Conservation (phyloP, 345 rosid genomes). For the Hibiscus syriacus region DNA sequence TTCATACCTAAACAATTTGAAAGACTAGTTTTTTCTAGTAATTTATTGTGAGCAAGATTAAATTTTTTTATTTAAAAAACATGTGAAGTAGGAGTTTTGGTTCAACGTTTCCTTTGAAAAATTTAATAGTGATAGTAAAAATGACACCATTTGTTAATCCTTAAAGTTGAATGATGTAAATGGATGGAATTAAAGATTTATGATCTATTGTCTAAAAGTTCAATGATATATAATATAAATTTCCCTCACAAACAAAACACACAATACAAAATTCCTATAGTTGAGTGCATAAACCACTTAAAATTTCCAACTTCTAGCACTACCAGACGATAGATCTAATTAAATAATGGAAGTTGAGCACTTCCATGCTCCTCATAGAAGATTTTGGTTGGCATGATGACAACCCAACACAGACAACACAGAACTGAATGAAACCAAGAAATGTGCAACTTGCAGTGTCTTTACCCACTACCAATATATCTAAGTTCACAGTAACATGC, state of each 20-base stretch:
- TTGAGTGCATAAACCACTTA: not conserved
- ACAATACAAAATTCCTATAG: not conserved
- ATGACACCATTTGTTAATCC: too few species aligned
- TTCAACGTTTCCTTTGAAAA: too few species aligned
- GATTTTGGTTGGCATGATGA: conserved; percentile 5
- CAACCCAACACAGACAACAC: conserved; percentile 2
- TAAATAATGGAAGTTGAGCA: not conserved
- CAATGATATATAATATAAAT: too few species aligned
- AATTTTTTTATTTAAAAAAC: too few species aligned
- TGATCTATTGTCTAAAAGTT: too few species aligned
- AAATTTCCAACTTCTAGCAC: not conserved
- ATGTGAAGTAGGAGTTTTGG: too few species aligned
- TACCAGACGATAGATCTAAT: not conserved
- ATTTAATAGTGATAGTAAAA: too few species aligned
- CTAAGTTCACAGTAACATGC: conserved; percentile 29
- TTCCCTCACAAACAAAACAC: not conserved
- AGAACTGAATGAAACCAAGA: conserved; percentile 21
- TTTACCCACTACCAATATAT: conserved; percentile 14
- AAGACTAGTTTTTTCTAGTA: too few species aligned
- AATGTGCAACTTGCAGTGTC: conserved; percentile 16
- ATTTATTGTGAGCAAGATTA: too few species aligned
- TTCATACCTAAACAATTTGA: too few species aligned
- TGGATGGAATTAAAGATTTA: too few species aligned
- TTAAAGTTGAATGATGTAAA: too few species aligned
- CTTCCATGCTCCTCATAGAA: conserved; percentile 13